Evolutionary conservation across 192 early-diverging fungal genomes (phyloP).

Genomic region (Phycomyces nitens): DNA sequence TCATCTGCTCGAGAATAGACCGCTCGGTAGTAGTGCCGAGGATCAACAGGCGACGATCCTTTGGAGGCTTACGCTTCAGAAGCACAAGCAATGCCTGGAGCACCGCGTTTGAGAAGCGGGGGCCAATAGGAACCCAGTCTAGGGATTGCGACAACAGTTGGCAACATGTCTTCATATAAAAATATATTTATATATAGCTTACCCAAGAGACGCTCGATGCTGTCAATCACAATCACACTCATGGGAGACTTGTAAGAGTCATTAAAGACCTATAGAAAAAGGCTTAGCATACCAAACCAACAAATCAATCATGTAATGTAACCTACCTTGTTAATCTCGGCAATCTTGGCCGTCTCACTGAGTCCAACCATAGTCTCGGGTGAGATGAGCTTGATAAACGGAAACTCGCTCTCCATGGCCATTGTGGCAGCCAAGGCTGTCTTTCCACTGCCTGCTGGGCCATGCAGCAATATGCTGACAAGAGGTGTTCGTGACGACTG

Average conservation of each 20-base stretch:
- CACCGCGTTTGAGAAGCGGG: slow-evolving; percentile 90
- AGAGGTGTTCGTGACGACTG: slow-evolving; percentile 82
- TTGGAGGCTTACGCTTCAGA: slow-evolving; percentile 87
- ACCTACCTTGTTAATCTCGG: slow-evolving; percentile 75
- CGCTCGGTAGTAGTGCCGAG: slow-evolving; percentile 84
- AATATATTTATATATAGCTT: too few species aligned
- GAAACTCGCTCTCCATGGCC: slow-evolving; percentile 85
- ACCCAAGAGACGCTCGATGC: slow-evolving; percentile 88
- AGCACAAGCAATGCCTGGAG: slow-evolving; percentile 92
- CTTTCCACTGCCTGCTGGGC: slow-evolving; percentile 86
- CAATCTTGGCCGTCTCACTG: slow-evolving; percentile 78
- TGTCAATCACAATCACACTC: slow-evolving; percentile 92
- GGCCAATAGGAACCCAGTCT: slow-evolving; percentile 94
- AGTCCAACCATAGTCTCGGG: slow-evolving; percentile 95
- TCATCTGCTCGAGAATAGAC: slow-evolving; percentile 82
- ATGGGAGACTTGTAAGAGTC: slow-evolving; percentile 96
- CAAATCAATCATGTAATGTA: too few species aligned
- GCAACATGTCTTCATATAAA: too few species aligned
- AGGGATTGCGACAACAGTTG: neutral
- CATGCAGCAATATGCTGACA: slow-evolving; percentile 87
- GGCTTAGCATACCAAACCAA: neutral
- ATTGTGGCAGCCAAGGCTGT: slow-evolving; percentile 95
- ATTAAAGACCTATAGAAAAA: slow-evolving; percentile 68
- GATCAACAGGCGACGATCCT: slow-evolving; percentile 82
- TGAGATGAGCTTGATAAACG: slow-evolving; percentile 96